Evolutionary conservation across 1,139 yeast species (phyloP), one percentile per base, ranked within the genome.

Genomic region (Yamadazyma friedrichii): DNA sequence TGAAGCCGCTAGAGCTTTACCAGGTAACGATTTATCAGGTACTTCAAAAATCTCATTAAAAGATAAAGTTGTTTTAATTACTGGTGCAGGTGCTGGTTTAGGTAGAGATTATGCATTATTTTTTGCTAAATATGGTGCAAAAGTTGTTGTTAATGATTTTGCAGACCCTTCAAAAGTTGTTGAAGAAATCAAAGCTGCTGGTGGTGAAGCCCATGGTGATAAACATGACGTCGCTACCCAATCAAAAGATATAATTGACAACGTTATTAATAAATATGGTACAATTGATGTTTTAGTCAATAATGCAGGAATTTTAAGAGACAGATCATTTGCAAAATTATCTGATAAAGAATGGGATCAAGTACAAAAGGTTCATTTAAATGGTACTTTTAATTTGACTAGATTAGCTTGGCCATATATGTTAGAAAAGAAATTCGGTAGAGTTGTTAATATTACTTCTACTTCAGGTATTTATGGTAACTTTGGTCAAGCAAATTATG

Each of bases 401-500:
- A 84, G 88, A 63, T 85, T 93, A 46, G 96, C 95, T 11, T 93
- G 97, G 97, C 96, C 96, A 39, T 70, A 85, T 55, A 85, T 91
- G 64, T 55, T 76, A 46, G 79, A 86, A 61, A 89, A 89, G 65
- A 80, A 82, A 56, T 76, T 76, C 46, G 98, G 98, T 56, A 77
- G 83, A 54, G 83, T 93, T 47, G 77, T 93, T 54, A 93, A 93
- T 67, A 87, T 95, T 39, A 76, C 97, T 31, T 88, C 97, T 17
- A 93, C 98, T 22, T 89, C 97, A 11, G 98, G 98, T 56, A 88
- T 93, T 54, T 93, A 93, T 64, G 98, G 98, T 54, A 88, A 87
- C 72, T 93, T 93, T 67, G 98, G 98, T 40, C 98, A 93, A 70
- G 87, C 97, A 45, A 93, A 93, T 72, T 93, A 93, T 63, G 82